Evolutionary conservation across 1,284 basidiomycete species (phyloP), one percentile per base, ranked within the genome.

Genomic region (Cutaneotrichosporon sp.): DNA sequence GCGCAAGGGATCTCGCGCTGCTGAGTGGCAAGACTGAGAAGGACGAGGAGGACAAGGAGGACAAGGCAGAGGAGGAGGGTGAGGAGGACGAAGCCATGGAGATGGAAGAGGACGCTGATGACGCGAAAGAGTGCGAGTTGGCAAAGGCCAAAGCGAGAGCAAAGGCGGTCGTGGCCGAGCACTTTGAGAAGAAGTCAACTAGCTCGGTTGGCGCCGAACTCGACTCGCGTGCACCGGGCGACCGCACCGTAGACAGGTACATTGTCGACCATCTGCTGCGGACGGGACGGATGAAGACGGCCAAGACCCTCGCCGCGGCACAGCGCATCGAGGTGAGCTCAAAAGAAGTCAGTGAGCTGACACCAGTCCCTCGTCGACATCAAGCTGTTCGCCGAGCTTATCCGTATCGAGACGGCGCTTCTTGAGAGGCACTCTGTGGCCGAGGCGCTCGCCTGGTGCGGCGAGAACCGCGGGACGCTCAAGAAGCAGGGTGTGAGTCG

Each of bases 401-500:
- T 84, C 36, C 85, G 88, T 61, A 93, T 98, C 68, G 93, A 97
- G 78, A 83, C 85, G 7, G 92, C 91, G 0, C 84, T 99, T 21
- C 66, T 79, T 6, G 81, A 83, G 18, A 82, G 82, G 57, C 88
- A 91, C 69, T 90, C 90, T 73, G 93, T 92, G 71, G 83, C 88
- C 1, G 90, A 94, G 77, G 96, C 95, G 6, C 83, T 99, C 51
- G 85, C 87, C 16, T 99, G 96, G 96, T 98, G 95, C 73, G 92
- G 87, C 65, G 97, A 99, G 84, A 97, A 99, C 81, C 91, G 96
- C 78, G 86, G 88, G 34, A 89, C 91, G 9, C 84, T 99, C 62
- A 88, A 92, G 65, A 98, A 97, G 83, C 87, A 89, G 73, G 93
- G 91, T 84, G 93, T 89, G 63, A 68, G 84, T 74, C 34, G 38